Conservation (phyloP, 1,284 basidiomycete genomes). For the Cutaneotrichosporon sp. region DNA sequence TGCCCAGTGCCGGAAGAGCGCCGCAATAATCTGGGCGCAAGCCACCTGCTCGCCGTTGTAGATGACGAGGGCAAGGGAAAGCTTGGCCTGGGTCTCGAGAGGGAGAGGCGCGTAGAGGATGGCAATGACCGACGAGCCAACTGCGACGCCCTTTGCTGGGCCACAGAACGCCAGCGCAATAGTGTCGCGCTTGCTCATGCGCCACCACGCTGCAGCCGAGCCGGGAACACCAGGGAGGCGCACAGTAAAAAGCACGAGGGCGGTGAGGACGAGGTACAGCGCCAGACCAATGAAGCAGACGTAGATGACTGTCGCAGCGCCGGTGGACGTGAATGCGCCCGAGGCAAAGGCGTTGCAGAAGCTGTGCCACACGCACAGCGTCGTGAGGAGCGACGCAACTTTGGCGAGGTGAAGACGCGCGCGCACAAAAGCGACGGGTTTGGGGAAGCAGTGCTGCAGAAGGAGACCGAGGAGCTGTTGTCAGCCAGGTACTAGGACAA, state of each 20-base stretch:
- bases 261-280: slow-evolving; percentile 27
- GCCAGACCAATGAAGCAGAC: slow-evolving; percentile 28
- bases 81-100: slow-evolving; percentile 4
- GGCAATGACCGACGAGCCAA: slow-evolving; percentile 23
- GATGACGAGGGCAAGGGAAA: slow-evolving; percentile 5
- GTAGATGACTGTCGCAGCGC: slow-evolving; percentile 32
- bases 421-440: neutral
- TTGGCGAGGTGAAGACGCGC: neutral
- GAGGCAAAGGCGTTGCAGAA: slow-evolving; percentile 42
- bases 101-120: slow-evolving; percentile 16
- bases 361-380: slow-evolving; percentile 14
- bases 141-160: slow-evolving; percentile 21
- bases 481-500: neutral
- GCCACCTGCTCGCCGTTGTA: slow-evolving; percentile 14
- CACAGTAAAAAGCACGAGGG: slow-evolving; percentile 27
- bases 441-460: slow-evolving; percentile 5
- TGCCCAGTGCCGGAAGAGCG: slow-evolving; percentile 6
- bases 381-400: slow-evolving; percentile 6
- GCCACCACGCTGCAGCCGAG: slow-evolving; percentile 11
- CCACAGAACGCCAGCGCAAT: slow-evolving; percentile 25
- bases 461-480: slow-evolving; percentile 7
- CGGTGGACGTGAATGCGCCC: slow-evolving; percentile 29
- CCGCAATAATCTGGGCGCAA: slow-evolving; percentile 5
- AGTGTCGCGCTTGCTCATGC: slow-evolving; percentile 18
- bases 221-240: slow-evolving; percentile 18